Base-by-base conservation (phyloP, 1,284 basidiomycete genomes). In the Cryptococcus sp. region DNA sequence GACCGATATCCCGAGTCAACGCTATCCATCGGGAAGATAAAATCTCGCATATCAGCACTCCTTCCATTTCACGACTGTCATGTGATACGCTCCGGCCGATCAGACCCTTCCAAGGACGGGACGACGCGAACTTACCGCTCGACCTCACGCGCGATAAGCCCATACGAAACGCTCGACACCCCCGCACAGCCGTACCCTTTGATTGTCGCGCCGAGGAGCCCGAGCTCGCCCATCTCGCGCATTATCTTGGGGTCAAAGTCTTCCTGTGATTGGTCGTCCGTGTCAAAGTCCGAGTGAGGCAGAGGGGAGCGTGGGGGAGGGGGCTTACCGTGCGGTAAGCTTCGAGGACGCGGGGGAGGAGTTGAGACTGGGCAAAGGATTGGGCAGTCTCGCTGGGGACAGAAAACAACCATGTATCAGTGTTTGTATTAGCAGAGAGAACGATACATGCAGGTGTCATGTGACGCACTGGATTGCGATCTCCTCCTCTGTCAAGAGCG, bases 1-100 rank as follows among this genome's bases (percentile, higher is more conserved):
- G 89, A 93, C 37, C 94, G 87, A 73, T 96, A 98, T 3, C 95
- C 95, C 1, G 92, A 96, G 76, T 98, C 95, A 40, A 98, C 86
- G 46, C 68, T 69, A 50, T 20, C 15, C 2, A 38, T 42, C 46
- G 37, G 20, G 28, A 39, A 9, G 52, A 37, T 36, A 24, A 38
- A 16, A 36, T n/a, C n/a, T n/a, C n/a, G n/a, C n/a, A 9, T 13
- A 43, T 44, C 24, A 44, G 36, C 16, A 51, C n/a, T n/a, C n/a
- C n/a, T n/a, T n/a, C n/a, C n/a, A n/a, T n/a, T n/a, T n/a, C n/a
- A n/a, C n/a, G n/a, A n/a, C n/a, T n/a, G n/a, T n/a, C n/a, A n/a
- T n/a, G n/a, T n/a, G n/a, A n/a, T n/a, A n/a, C n/a, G n/a, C n/a
- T n/a, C n/a, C n/a, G n/a, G n/a, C n/a, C n/a, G n/a, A n/a, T n/a